These are phyloP conservation scores for Breviolum minutum DNA, from an alignment of 73 alveolate genomes.

Conservation along the genomic window DNA sequence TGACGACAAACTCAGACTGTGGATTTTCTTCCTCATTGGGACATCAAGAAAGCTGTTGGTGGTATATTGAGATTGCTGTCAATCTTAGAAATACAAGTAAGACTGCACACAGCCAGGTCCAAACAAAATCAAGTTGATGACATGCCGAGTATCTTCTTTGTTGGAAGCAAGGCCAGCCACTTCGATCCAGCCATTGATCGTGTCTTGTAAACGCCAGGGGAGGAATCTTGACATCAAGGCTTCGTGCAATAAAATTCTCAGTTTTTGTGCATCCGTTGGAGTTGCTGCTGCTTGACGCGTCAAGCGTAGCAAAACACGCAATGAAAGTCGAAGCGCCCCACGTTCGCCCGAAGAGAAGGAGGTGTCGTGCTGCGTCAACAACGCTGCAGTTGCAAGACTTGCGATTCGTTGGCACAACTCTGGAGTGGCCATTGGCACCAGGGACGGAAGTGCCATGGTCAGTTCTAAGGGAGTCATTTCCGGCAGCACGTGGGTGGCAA, in stretches of 20 bases:
- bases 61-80: not conserved
- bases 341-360: constrained; percentile 52
- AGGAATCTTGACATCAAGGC: constrained; percentile 56
- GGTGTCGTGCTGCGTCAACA: constrained; percentile 11
- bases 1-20: not conserved
- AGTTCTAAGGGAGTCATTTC: constrained; percentile 50
- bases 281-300: constrained; percentile 25
- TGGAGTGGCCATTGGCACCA: constrained; percentile 20
- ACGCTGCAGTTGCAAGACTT: constrained; percentile 24
- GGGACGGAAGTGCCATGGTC: constrained; percentile 1
- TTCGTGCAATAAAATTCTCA: constrained; percentile 6
- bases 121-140: too few species aligned
- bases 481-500: constrained; percentile 18
- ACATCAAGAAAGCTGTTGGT: too few species aligned
- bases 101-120: not conserved
- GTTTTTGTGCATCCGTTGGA: not conserved
- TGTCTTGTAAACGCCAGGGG: constrained; percentile 62
- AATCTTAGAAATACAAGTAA: not conserved
- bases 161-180: not conserved
- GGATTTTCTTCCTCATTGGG: not conserved
- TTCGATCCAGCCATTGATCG: constrained; percentile 55
- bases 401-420: constrained; percentile 25
- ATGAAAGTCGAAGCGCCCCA: constrained; percentile 7
- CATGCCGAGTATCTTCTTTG: not conserved
- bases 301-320: constrained; percentile 46